Conservation (phyloP, 257 asterid species). For the Cinchona pubescens region DNA sequence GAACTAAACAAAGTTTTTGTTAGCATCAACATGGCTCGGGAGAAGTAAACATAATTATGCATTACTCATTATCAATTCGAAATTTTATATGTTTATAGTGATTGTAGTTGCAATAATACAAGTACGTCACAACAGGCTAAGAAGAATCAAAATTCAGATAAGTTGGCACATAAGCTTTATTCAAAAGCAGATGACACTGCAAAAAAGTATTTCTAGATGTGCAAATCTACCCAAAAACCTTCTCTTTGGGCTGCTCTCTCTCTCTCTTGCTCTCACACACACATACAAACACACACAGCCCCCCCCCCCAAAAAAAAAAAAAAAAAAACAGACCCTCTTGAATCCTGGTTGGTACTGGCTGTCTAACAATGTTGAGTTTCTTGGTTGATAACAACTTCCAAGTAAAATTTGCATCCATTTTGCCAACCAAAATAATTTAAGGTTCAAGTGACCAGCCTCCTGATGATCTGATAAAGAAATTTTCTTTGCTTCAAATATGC, state of each 20-base stretch:
- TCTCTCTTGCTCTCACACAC: not conserved
- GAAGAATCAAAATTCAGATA: not conserved
- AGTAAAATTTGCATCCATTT: slow-evolving; percentile 3
- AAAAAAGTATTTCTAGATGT: too few species aligned
- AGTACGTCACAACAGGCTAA: not conserved
- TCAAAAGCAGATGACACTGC: not conserved
- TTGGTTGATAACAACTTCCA: not conserved
- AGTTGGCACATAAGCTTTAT: not conserved
- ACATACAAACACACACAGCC: not conserved
- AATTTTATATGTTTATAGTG: not conserved
- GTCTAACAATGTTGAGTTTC: not conserved
- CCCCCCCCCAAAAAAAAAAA: too few species aligned
- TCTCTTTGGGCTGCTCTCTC: too few species aligned
- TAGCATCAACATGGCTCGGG: not conserved
- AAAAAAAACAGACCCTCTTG: not conserved
- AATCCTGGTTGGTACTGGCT: not conserved
- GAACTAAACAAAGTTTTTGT: slow-evolving; percentile 5
- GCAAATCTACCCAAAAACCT: too few species aligned
- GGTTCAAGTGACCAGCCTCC: not conserved
- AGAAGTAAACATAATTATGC: not conserved
- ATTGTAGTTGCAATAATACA: not conserved
- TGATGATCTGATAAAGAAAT: not conserved
- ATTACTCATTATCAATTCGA: not conserved
- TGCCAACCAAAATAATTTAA: not conserved
- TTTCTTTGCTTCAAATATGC: not conserved